Percentiles rank a stretch among this genome's conserved stretches.
phyloP scores from a whole-genome alignment of 2,329 filamentous ascomycete species.

The Pezicula neosporulosa region DNA sequence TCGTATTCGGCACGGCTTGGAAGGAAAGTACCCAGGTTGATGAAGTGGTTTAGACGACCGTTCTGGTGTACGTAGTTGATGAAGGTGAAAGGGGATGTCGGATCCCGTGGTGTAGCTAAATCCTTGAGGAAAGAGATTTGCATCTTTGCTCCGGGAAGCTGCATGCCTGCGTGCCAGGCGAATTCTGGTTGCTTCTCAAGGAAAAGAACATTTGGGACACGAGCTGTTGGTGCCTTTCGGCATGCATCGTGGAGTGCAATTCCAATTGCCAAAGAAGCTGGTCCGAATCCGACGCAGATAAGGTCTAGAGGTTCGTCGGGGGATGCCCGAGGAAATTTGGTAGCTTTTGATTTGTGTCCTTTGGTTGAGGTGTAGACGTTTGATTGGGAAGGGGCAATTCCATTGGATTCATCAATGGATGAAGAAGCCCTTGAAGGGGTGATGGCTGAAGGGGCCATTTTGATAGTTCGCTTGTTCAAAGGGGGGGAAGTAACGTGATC shows the following conservation, averaged over 20 bases:
- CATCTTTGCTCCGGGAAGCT: constrained; percentile 88
- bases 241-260: constrained; percentile 84
- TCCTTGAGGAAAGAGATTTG: constrained; percentile 97
- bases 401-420: neutral
- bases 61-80: constrained; percentile 88
- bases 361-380: neutral
- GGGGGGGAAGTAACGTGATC: neutral
- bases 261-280: constrained; percentile 84
- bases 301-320: constrained; percentile 72
- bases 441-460: constrained; percentile 24
- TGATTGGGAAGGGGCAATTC: neutral
- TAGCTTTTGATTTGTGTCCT: constrained; percentile 29
- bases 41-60: constrained; percentile 79
- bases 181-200: constrained; percentile 80
- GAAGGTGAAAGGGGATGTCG: constrained; percentile 86
- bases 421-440: constrained; percentile 8
- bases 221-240: constrained; percentile 36
- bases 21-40: constrained; percentile 82
- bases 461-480: neutral
- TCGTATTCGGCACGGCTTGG: constrained; percentile 85
- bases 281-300: constrained; percentile 88
- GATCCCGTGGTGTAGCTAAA: constrained; percentile 81
- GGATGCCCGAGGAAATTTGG: constrained; percentile 38
- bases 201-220: constrained; percentile 71
- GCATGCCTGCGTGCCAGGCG: constrained; percentile 91